A percentile compares a stretch with the other conserved stretches of the same genome.
phyloP scores from a whole-genome alignment of 2,329 filamentous ascomycete species.

The Aspergillus aculeatus region DNA sequence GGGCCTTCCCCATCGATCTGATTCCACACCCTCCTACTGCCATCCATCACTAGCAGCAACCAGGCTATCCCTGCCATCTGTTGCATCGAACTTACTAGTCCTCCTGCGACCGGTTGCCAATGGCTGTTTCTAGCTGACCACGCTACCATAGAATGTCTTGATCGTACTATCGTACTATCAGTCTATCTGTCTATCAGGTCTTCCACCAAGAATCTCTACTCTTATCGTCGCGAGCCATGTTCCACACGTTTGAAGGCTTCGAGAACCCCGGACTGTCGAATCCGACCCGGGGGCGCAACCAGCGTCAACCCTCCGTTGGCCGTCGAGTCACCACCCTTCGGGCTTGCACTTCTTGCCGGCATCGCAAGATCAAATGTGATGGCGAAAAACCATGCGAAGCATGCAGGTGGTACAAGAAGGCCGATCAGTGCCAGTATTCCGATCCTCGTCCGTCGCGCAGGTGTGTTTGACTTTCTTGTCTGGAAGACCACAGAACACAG shows the following conservation, averaged over 20 bases:
- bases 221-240: conserved; percentile 30
- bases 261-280: conserved; percentile 34
- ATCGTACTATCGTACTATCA: conserved; percentile 9
- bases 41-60: neutral
- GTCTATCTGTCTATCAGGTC: neutral
- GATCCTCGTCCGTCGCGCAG: conserved; percentile 79
- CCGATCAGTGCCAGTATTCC: conserved; percentile 76
- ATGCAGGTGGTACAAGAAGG: conserved; percentile 76
- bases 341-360: conserved; percentile 73
- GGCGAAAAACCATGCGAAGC: conserved; percentile 79
- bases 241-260: conserved; percentile 45
- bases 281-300: conserved; percentile 29
- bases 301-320: conserved; percentile 36
- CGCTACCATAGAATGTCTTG: conserved; percentile 12
- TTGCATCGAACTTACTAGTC: conserved; percentile 7
- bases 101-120: conserved; percentile 6
- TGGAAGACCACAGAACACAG: neutral
- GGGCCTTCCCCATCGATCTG: neutral
- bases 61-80: conserved; percentile 6
- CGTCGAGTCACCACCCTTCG: conserved; percentile 41
- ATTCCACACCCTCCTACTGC: neutral
- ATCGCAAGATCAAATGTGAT: conserved; percentile 81
- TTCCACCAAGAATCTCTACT: neutral
- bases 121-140: conserved; percentile 11
- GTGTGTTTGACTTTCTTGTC: conserved; percentile 44